Evolutionary conservation across 805 yeast species (phyloP).

Genomic region (Kluyveromyces siamensis): DNA sequence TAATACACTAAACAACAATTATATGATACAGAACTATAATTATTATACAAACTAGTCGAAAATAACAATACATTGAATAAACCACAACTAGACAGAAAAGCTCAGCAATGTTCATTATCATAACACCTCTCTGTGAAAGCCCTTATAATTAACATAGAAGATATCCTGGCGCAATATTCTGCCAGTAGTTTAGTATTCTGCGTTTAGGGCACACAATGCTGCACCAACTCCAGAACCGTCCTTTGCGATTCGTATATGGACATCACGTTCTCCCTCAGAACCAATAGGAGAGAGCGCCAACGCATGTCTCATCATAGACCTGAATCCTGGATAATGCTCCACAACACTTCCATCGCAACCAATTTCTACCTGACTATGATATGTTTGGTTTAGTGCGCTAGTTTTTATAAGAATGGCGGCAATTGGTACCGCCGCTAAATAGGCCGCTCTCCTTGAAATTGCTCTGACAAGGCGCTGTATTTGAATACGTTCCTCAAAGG

Average conservation of each 20-base stretch:
- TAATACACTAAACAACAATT: too few relatives aligned
- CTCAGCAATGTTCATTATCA: too few relatives aligned
- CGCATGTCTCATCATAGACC: slow-evolving; percentile 72
- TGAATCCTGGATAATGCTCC: slow-evolving; percentile 87
- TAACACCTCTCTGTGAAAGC: too few relatives aligned
- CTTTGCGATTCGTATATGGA: slow-evolving; percentile 73
- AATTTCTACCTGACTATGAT: slow-evolving; percentile 73
- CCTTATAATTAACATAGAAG: too few relatives aligned
- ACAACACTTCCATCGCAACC: slow-evolving; percentile 96
- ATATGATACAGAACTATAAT: too few relatives aligned
- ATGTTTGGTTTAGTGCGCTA: slow-evolving; percentile 45
- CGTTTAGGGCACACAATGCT: slow-evolving; percentile 71
- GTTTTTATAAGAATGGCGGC: slow-evolving; percentile 71
- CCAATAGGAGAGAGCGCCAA: slow-evolving; percentile 62
- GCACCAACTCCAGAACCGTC: slow-evolving; percentile 98
- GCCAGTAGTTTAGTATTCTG: slow-evolving; percentile 6
- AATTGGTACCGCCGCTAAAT: slow-evolving; percentile 77
- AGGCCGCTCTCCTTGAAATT: slow-evolving; percentile 83
- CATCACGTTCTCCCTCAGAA: slow-evolving; percentile 62
- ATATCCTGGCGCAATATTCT: not conserved
- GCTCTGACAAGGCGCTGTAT: slow-evolving; percentile 70
- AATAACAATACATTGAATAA: too few relatives aligned
- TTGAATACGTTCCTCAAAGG: slow-evolving; percentile 59
- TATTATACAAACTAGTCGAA: too few relatives aligned
- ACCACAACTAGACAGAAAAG: too few relatives aligned